Base-by-base conservation (phyloP, 2,329 filamentous ascomycete genomes). In the Xylaria sp. region DNA sequence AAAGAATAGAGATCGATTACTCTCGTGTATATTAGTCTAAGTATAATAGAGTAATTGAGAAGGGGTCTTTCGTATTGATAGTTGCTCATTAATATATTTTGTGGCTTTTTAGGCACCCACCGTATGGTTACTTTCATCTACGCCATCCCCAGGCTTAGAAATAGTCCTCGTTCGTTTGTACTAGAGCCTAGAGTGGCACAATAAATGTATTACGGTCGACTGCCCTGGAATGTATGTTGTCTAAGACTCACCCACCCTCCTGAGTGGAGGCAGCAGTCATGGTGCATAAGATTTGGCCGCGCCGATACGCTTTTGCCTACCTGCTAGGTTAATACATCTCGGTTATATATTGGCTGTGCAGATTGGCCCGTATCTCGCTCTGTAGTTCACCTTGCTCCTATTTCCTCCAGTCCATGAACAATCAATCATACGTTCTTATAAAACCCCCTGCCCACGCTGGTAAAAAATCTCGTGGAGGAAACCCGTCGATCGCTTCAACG, bases 261-360 rank as follows among this genome's bases (percentile, higher is more conserved):
- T 14, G 17, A n/a, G 47, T 42, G 57, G 38, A 64, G 58, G 62
- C 58, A 64, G 38, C 62, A 46, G 28, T 37, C n/a, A 17, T 23
- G 38, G 54, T 61, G 57, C 61, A 57, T 60, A 61, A 61, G 57
- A 19, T 6, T 12, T 9, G 2, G 8, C n/a, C 8, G 15, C 28
- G 23, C 3, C n/a, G 5, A 43, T n/a, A 5, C 19, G 40, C 23
- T 33, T 25, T 8, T 31, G 17, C 15, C 49, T n/a, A 37, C 17
- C 43, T 38, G 25, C 7, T 33, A 5, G 12, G 23, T 21, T 15
- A 7, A 19, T n/a, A n/a, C n/a, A n/a, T n/a, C n/a, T n/a, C n/a
- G n/a, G n/a, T n/a, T n/a, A n/a, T n/a, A n/a, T n/a, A n/a, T n/a
- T n/a, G n/a, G n/a, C n/a, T n/a, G n/a, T n/a, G n/a, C n/a, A n/a